Evolutionary conservation across 139 green algal genomes (phyloP).

Genomic region (Asterochloris sp.): DNA sequence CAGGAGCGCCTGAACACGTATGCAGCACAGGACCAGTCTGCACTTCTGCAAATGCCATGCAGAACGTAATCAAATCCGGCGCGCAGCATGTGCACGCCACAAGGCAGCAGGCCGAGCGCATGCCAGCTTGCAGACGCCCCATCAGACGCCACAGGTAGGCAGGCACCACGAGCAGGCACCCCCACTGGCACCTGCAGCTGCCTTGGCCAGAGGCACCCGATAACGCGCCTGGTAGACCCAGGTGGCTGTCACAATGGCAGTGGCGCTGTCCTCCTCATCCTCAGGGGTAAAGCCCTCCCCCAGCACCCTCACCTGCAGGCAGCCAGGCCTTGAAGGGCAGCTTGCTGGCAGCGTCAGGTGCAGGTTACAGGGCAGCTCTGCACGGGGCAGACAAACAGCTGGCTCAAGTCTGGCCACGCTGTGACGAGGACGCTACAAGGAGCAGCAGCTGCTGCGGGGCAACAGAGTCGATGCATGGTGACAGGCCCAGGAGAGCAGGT

Average conservation of each 20-base stretch:
- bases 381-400: not conserved
- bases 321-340: not conserved
- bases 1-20: too few species aligned
- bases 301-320: conserved; percentile 65
- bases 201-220: conserved; percentile 73
- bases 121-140: not conserved
- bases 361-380: not conserved
- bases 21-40: too few species aligned
- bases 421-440: not conserved
- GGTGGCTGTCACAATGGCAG: conserved; percentile 59
- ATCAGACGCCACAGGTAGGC: not conserved
- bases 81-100: not conserved
- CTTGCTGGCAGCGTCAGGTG: not conserved
- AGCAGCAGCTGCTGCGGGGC: too few species aligned
- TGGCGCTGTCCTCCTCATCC: conserved; percentile 93
- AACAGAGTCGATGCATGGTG: too few species aligned
- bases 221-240: conserved; percentile 84
- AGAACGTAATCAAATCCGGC: not conserved
- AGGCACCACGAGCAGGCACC: too few species aligned
- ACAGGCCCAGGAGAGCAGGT: too few species aligned
- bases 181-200: conserved; percentile 48
- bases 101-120: not conserved
- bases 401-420: not conserved
- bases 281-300: conserved; percentile 90
- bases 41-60: too few species aligned